Conservation (phyloP, 1,284 basidiomycete species). For the Coniferiporia sulphurascens region DNA sequence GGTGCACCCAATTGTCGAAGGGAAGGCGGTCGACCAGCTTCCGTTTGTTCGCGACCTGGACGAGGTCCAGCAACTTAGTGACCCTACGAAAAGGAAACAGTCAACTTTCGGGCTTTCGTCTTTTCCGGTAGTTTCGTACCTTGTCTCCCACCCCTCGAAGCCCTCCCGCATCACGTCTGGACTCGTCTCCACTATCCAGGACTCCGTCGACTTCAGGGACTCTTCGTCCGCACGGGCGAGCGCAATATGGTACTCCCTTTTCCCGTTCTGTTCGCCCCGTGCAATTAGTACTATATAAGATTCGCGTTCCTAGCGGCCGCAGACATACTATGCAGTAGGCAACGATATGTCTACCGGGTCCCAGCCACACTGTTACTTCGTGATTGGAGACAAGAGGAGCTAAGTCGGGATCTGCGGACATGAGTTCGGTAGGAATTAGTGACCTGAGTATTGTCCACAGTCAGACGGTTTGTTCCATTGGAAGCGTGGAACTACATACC, state of each 20-base stretch:
- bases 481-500: background rate
- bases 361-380: constrained; percentile 22
- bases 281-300: background rate
- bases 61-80: constrained; percentile 21
- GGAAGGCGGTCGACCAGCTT: constrained; percentile 22
- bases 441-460: constrained; percentile 8
- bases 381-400: constrained; percentile 20
- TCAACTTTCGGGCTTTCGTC: background rate
- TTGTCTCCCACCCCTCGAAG: constrained; percentile 22
- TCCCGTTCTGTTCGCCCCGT: constrained; percentile 15
- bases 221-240: constrained; percentile 21
- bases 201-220: constrained; percentile 16
- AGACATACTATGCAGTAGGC: constrained; percentile 23
- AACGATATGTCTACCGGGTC: constrained; percentile 22
- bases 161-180: constrained; percentile 23
- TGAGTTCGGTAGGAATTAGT: constrained; percentile 20
- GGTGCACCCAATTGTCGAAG: constrained; percentile 24
- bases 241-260: constrained; percentile 23
- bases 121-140: constrained; percentile 7
- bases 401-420: constrained; percentile 21
- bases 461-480: constrained; percentile 1
- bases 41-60: constrained; percentile 21
- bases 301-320: background rate
- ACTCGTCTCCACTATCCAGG: constrained; percentile 21
- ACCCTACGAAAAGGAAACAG: constrained; percentile 14